Evolutionary conservation across 768 basidiomycete species (phyloP), one percentile per base, ranked within the genome.

Genomic region (Lactifluus pinguis): DNA sequence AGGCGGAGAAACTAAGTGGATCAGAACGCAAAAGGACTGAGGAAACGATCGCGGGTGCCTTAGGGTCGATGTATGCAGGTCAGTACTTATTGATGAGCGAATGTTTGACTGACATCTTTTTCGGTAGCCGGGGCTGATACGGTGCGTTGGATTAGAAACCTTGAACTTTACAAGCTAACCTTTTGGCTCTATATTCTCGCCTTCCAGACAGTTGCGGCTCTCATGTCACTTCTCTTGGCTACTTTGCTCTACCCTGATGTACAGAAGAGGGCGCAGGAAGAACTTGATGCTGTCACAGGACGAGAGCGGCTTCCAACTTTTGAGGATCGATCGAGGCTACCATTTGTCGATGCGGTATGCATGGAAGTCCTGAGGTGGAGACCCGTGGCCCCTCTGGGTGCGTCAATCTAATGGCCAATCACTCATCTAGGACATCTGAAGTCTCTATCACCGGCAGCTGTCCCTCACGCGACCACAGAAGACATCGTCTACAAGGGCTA

Each of bases 271-370:
- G 68, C 61, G 6, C 68, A 61, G 21, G 60, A 55, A 10, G 66
- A 70, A 55, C 49, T 70, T 5, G 68, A 69, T 56, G 41, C 48
- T 29, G 61, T 69, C 9, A 44, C 65, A 1, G 68, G 66, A 7
- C 19, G 54, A 30, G 54, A 61, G 30, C 53, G 61, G 11, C 58
- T 69, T n/a, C 68, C 69, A 1, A 64, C 55, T 1, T 50, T 65
- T 7, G 60, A 62, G 4, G 70, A 69, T 48, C 47, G 57, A 21
- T 50, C 56, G 0, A 50, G 52, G 13, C 48, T 69, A n/a, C 68
- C 69, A 4, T 68, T 68, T 41, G 48, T 68, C 7, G 48, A 54
- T 9, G 68, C 68, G 2, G 32, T 68, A 8, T 39, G 67, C 6
- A 58, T 49, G 30, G 70, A 69, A 60, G 64, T 63, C 8, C n/a